Conservation (phyloP, 352 stramenopile species). For the Globisporangium uncinulatum region DNA sequence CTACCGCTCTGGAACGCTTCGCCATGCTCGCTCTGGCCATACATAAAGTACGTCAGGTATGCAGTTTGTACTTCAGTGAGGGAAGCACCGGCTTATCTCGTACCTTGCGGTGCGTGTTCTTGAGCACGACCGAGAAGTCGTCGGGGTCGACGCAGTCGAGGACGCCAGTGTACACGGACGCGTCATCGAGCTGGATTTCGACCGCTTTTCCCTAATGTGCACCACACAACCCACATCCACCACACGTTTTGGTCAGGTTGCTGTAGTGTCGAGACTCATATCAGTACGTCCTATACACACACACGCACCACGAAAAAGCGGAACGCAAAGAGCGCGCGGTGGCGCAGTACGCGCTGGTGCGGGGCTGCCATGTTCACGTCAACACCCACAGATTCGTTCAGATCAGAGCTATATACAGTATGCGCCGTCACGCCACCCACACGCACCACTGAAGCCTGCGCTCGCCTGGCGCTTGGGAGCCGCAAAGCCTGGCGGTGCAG, state of each 20-base stretch:
- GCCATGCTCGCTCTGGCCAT: conserved; percentile 16
- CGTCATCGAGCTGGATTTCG: conserved; percentile 54
- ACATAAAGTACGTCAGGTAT: not conserved
- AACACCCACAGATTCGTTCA: not conserved
- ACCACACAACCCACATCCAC: not conserved
- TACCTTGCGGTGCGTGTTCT: conserved; percentile 57
- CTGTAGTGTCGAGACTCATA: too few relatives aligned
- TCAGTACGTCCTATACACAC: not conserved
- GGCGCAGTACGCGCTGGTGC: conserved; percentile 62
- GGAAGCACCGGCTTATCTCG: not conserved
- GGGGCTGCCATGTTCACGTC: conserved; percentile 21
- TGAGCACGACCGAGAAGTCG: conserved; percentile 79
- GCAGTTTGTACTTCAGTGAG: too few relatives aligned
- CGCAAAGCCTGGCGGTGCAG: conserved; percentile 4
- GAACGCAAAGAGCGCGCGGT: conserved; percentile 78
- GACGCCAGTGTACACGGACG: conserved; percentile 60
- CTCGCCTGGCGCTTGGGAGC: conserved; percentile 5
- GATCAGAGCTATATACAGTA: not conserved
- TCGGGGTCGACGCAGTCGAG: conserved; percentile 82
- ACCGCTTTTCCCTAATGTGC: conserved; percentile 47
- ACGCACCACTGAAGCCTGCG: conserved; percentile 12
- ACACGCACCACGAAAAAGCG: conserved; percentile 55
- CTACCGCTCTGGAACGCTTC: conserved; percentile 66
- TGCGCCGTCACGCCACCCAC: not conserved
- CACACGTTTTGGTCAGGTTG: too few relatives aligned